Conservation (phyloP, 78 protist species). For the Cavenderia fasciculata region DNA sequence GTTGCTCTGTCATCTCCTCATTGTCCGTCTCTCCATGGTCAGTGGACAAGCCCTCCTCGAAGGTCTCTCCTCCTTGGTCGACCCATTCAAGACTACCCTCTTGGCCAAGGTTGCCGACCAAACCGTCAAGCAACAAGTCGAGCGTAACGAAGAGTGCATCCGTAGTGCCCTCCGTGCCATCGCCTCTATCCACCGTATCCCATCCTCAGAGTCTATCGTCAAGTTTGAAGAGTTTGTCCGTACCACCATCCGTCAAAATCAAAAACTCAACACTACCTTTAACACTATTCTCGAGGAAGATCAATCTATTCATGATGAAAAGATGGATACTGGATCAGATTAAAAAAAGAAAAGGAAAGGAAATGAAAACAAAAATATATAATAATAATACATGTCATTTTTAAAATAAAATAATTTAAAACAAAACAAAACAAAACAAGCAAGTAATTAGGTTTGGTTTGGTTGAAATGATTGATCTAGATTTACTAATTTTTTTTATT, state of each 20-base stretch:
- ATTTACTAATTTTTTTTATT: no score
- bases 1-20: constrained; percentile 84
- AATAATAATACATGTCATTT: no score
- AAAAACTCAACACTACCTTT: constrained; percentile 17
- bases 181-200: constrained; percentile 75
- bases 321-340: constrained; percentile 41
- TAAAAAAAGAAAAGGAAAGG: no score
- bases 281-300: constrained; percentile 8
- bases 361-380: no score
- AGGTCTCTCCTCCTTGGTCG: constrained; percentile 66
- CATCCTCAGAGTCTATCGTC: constrained; percentile 66
- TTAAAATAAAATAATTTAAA: no score
- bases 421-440: no score
- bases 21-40: constrained; percentile 50
- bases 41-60: constrained; percentile 78
- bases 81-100: constrained; percentile 75
- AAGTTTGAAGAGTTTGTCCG: constrained; percentile 83
- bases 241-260: constrained; percentile 18
- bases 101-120: constrained; percentile 57
- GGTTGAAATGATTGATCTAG: no score
- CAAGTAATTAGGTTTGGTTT: no score
- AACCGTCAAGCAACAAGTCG: constrained; percentile 91
- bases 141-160: constrained; percentile 89
- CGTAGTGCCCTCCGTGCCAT: constrained; percentile 85
- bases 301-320: neutral